Evolutionary conservation across 352 stramenopile species (phyloP), one percentile per base, ranked within the genome.

Genomic region (Phytopythium helicoides): DNA sequence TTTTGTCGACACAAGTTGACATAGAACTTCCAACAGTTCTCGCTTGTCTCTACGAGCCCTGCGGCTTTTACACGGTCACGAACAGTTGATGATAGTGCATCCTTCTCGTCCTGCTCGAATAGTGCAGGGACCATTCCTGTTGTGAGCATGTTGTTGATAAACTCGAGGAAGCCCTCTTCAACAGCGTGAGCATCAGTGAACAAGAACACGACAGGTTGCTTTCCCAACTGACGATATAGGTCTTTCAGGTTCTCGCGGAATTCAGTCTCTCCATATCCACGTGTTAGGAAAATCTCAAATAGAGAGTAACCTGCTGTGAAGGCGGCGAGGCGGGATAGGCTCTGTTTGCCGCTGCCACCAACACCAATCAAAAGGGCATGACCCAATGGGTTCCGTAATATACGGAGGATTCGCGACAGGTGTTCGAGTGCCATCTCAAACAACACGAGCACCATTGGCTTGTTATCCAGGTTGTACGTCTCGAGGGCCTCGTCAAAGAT

Each of bases 131-230:
- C 93, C 68, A 97, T 94, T 1, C 94, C 94, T 0, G 93, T 98
- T 0, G 93, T 98, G 7, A 98, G 72, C 88, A 98, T 98, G 56
- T 98, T 98, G 73, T 98, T 98, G 55, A 98, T 94, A 50, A 97
- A 97, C 60, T 98, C 94, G 16, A 98, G 73, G 56, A 98, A 98
- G 2, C 90, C 94, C 79, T 98, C 94, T 58, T 98, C 88, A 3
- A 98, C 92, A 0, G 97, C 92, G 55, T 98, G 93, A 0, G 93
- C 93, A 54, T 98, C 94, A 3, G 94, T 98, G 66, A 98, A 98
- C 14, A 98, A 79, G 62, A 98, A 98, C 7, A 98, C 92, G 2
- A 98, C 89, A 6, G 73, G 74, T 10, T 83, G 82, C 33, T 87
- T 85, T 9, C 85, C 90, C 6, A 98, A 60, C 40, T 86, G 74